These are phyloP conservation scores for Lasiodiplodia sp. DNA, from an alignment of 2,329 filamentous ascomycete species.

Conservation along the genomic window DNA sequence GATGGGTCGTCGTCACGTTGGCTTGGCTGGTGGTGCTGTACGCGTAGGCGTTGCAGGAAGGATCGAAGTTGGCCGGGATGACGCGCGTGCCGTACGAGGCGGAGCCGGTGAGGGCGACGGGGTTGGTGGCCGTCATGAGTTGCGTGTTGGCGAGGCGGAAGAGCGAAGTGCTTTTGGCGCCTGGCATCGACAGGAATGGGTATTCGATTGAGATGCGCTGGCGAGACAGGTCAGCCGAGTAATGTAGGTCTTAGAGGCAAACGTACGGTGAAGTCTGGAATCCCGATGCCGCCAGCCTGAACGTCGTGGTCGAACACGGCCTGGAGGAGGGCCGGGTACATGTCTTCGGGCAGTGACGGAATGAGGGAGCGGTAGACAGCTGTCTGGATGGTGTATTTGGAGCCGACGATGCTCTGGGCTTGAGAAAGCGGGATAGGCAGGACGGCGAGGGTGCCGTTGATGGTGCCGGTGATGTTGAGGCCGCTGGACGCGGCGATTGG, in stretches of 20 bases:
- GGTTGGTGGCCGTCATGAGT: slow-evolving; percentile 55
- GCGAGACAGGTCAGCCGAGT: too few relatives aligned
- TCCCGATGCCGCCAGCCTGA: slow-evolving; percentile 50
- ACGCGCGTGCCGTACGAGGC: slow-evolving; percentile 56
- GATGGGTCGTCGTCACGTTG: slow-evolving; percentile 31
- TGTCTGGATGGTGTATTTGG: slow-evolving; percentile 59
- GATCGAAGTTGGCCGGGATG: slow-evolving; percentile 54
- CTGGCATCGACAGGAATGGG: slow-evolving; percentile 62
- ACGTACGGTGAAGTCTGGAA: slow-evolving; percentile 54
- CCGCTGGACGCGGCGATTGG: slow-evolving; percentile 58
- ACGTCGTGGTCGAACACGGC: slow-evolving; percentile 61
- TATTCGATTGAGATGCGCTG: slow-evolving; percentile 59
- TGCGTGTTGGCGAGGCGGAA: slow-evolving; percentile 61
- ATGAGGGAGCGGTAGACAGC: slow-evolving; percentile 56
- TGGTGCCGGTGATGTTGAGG: slow-evolving; percentile 57
- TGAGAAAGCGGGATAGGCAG: slow-evolving; percentile 58
- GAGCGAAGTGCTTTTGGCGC: slow-evolving; percentile 55
- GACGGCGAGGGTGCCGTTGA: slow-evolving; percentile 62
- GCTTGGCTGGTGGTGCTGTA: not conserved
- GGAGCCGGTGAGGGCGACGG: slow-evolving; percentile 55
- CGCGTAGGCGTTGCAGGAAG: slow-evolving; percentile 59
- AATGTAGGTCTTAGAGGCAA: too few relatives aligned
- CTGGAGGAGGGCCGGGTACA: slow-evolving; percentile 62
- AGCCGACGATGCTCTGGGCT: slow-evolving; percentile 58
- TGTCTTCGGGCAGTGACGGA: slow-evolving; percentile 58